Conservation (phyloP, 768 basidiomycete genomes). For the Nevesoporus exiguus region DNA sequence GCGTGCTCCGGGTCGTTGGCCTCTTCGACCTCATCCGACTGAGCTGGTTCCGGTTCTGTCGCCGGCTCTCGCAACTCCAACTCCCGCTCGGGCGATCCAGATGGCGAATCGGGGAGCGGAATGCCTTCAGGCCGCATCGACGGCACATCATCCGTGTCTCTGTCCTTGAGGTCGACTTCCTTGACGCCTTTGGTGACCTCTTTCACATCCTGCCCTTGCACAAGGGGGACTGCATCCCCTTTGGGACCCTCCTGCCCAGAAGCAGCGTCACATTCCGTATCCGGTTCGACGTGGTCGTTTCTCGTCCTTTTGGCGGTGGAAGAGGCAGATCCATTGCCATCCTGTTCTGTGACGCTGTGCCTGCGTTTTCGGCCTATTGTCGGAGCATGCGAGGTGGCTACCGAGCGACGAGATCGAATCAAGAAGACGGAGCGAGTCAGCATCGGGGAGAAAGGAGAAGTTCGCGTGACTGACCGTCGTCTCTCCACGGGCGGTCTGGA, state of each 20-base stretch:
- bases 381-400: conserved; percentile 75
- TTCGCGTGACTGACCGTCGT: conserved; percentile 56
- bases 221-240: conserved; percentile 11
- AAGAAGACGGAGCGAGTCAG: too few relatives aligned
- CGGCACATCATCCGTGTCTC: conserved; percentile 9
- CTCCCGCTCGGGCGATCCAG: conserved; percentile 21
- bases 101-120: conserved; percentile 39
- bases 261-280: conserved; percentile 25
- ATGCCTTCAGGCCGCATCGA: conserved; percentile 31
- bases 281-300: conserved; percentile 22
- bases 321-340: conserved; percentile 33
- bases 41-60: neutral
- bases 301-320: conserved; percentile 35
- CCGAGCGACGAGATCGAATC: neutral
- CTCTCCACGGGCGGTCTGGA: conserved; percentile 72
- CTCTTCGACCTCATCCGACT: conserved; percentile 8
- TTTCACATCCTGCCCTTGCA: conserved; percentile 52
- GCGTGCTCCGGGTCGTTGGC: conserved; percentile 10
- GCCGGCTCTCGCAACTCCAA: conserved; percentile 6
- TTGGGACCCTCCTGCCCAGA: conserved; percentile 15
- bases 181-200: conserved; percentile 70
- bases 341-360: conserved; percentile 44
- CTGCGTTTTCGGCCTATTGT: conserved; percentile 66
- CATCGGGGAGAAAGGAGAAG: conserved; percentile 2
- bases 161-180: conserved; percentile 59